Conservation (phyloP, 345 rosid species). For the Salix exigua region DNA sequence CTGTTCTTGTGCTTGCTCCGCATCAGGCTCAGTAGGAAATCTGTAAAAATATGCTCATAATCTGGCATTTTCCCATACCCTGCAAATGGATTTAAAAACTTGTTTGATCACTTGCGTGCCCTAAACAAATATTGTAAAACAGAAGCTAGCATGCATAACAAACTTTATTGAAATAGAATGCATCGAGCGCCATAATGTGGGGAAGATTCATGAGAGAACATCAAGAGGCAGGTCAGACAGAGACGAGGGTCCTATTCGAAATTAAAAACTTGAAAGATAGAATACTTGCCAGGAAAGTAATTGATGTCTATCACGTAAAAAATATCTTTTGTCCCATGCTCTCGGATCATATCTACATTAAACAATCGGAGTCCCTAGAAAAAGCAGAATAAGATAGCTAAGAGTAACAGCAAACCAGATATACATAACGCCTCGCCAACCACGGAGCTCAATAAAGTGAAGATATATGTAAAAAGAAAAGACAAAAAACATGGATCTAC, state of each 20-base stretch:
- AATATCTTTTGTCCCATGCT: slow-evolving; percentile 61
- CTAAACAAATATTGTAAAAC: not conserved
- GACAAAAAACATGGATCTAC: slow-evolving; percentile 26
- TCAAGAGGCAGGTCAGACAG: not conserved
- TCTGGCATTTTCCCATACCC: slow-evolving; percentile 91
- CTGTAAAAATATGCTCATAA: slow-evolving; percentile 78
- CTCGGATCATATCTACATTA: slow-evolving; percentile 86
- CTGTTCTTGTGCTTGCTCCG: slow-evolving; percentile 41
- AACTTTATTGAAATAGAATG: not conserved
- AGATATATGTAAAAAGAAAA: too few species aligned
- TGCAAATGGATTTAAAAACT: slow-evolving; percentile 26
- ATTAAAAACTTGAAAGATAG: not conserved
- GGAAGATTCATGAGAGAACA: not conserved
- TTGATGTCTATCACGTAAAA: slow-evolving; percentile 90
- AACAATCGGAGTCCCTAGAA: slow-evolving; percentile 72
- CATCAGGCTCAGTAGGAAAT: slow-evolving; percentile 56
- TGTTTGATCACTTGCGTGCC: not conserved
- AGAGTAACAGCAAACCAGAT: not conserved
- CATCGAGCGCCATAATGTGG: not conserved
- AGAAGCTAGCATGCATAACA: not conserved
- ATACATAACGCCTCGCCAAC: not conserved
- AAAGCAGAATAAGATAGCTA: not conserved
- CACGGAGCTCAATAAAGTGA: slow-evolving; percentile 8
- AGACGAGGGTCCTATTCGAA: not conserved
- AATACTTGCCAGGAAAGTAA: slow-evolving; percentile 77